Percentiles rank a stretch among this genome's conserved stretches.
Conservation (phyloP, 2,329 filamentous ascomycete genomes). For the Aspergillus niger region DNA sequence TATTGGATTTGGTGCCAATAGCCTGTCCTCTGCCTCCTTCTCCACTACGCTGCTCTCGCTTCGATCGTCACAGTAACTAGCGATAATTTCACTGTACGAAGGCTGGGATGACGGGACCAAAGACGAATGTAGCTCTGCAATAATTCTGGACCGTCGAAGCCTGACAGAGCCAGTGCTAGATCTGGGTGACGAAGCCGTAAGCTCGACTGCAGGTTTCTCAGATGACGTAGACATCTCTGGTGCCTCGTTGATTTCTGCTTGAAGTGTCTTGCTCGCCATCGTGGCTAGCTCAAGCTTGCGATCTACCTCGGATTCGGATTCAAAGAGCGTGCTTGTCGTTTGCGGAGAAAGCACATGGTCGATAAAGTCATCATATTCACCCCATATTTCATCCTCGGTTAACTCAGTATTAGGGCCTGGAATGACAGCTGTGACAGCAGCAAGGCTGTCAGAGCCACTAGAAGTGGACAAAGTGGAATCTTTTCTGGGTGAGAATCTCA, state of each 20-base stretch:
- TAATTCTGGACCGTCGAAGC: conserved; percentile 54
- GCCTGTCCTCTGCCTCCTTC: conserved; percentile 20
- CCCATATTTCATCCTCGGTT: conserved; percentile 87
- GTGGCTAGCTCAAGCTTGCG: conserved; percentile 41
- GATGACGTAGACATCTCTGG: conserved; percentile 18
- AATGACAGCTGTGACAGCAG: conserved; percentile 66
- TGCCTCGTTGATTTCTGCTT: conserved; percentile 36
- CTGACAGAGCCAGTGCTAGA: conserved; percentile 41
- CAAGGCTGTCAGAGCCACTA: conserved; percentile 64
- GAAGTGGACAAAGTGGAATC: conserved; percentile 69
- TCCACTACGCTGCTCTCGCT: conserved; percentile 27
- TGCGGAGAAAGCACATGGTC: conserved; percentile 64
- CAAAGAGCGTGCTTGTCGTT: conserved; percentile 23
- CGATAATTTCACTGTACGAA: conserved; percentile 57
- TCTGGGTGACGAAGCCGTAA: conserved; percentile 28
- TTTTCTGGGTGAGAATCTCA: conserved; percentile 73
- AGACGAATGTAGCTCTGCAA: conserved; percentile 53
- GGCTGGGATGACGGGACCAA: conserved; percentile 54
- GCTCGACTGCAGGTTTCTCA: conserved; percentile 27
- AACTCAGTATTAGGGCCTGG: conserved; percentile 64
- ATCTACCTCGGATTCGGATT: conserved; percentile 18
- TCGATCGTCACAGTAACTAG: conserved; percentile 48
- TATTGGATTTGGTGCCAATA: conserved; percentile 22
- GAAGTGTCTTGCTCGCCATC: conserved; percentile 41
- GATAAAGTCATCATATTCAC: conserved; percentile 88